These are phyloP conservation scores for Phialophora macrospora DNA, from an alignment of 2,329 filamentous ascomycete genomes.

Conservation along the genomic window DNA sequence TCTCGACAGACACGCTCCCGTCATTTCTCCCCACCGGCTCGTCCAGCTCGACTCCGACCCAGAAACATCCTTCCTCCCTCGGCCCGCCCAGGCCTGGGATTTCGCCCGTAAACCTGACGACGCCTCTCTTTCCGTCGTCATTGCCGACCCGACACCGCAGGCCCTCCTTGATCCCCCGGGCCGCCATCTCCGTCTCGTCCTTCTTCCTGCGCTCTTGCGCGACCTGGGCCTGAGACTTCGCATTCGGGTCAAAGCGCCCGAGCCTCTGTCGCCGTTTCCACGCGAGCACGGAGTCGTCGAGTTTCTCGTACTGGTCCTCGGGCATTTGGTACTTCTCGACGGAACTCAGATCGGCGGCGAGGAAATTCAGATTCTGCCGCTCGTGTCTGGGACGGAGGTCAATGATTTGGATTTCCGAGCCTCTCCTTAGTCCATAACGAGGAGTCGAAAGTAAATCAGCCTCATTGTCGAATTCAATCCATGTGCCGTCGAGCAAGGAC, in stretches of 20 bases:
- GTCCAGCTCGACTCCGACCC: slow-evolving; percentile 57
- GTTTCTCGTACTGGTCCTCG: slow-evolving; percentile 81
- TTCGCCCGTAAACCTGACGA: slow-evolving; percentile 48
- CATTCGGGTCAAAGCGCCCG: slow-evolving; percentile 91
- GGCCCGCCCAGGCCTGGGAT: slow-evolving; percentile 42
- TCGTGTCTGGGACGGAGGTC: slow-evolving; percentile 61
- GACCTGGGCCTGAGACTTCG: slow-evolving; percentile 70
- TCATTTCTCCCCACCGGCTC: slow-evolving; percentile 71
- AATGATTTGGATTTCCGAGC: slow-evolving; percentile 52
- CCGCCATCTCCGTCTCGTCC: slow-evolving; percentile 63
- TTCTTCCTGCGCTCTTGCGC: slow-evolving; percentile 70
- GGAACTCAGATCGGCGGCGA: slow-evolving; percentile 69
- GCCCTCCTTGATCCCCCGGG: slow-evolving; percentile 68
- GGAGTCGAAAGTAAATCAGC: slow-evolving; percentile 27
- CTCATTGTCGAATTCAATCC: slow-evolving; percentile 27
- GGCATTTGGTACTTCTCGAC: slow-evolving; percentile 92
- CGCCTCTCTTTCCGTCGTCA: slow-evolving; percentile 71
- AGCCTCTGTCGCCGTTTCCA: slow-evolving; percentile 96
- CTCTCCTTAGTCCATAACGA: slow-evolving; percentile 45
- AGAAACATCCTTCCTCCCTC: slow-evolving; percentile 37
- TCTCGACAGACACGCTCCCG: slow-evolving; percentile 53
- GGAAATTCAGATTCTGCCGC: slow-evolving; percentile 73
- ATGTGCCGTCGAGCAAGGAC: slow-evolving; percentile 39
- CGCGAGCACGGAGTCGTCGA: slow-evolving; percentile 84
- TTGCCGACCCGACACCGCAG: slow-evolving; percentile 68